These are phyloP conservation scores for Leccinellum albellum DNA, from an alignment of 768 basidiomycete species.

Conservation along the genomic window DNA sequence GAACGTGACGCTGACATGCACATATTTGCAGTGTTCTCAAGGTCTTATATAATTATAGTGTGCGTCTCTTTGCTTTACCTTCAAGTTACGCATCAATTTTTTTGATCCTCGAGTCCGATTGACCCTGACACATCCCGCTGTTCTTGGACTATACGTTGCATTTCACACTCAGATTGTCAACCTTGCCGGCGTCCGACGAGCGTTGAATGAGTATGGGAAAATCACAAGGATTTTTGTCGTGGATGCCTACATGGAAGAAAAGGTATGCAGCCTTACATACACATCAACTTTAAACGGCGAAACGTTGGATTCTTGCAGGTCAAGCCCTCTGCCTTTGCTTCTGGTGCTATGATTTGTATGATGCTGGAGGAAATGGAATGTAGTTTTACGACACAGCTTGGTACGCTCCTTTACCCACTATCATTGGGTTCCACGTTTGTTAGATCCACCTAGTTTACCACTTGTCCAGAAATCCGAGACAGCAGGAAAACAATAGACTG, in stretches of 20 bases:
- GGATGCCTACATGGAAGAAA: constrained; percentile 78
- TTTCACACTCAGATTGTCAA: constrained; percentile 67
- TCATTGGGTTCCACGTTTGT: not conserved
- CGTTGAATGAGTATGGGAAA: constrained; percentile 84
- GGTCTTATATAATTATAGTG: constrained; percentile 85
- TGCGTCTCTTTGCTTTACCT: constrained; percentile 21
- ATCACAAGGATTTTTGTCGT: constrained; percentile 69
- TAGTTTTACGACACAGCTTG: constrained; percentile 70
- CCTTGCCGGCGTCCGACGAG: constrained; percentile 83
- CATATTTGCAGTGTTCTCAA: constrained; percentile 59
- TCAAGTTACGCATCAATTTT: not conserved
- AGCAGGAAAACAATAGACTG: constrained; percentile 69
- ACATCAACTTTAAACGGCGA: not conserved
- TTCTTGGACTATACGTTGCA: not conserved
- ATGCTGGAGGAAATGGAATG: constrained; percentile 77
- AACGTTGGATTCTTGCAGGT: constrained; percentile 40
- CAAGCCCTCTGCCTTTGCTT: constrained; percentile 63
- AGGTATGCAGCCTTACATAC: constrained; percentile 37
- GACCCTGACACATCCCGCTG: not conserved
- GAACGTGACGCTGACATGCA: constrained; percentile 5
- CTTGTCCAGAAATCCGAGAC: constrained; percentile 55
- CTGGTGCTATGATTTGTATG: constrained; percentile 52
- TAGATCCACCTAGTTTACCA: not conserved
- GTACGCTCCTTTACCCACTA: constrained; percentile 38
- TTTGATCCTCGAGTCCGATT: not conserved